phyloP scores from a whole-genome alignment of 208 protist genomes.

The Trypanosoma rangeli region DNA sequence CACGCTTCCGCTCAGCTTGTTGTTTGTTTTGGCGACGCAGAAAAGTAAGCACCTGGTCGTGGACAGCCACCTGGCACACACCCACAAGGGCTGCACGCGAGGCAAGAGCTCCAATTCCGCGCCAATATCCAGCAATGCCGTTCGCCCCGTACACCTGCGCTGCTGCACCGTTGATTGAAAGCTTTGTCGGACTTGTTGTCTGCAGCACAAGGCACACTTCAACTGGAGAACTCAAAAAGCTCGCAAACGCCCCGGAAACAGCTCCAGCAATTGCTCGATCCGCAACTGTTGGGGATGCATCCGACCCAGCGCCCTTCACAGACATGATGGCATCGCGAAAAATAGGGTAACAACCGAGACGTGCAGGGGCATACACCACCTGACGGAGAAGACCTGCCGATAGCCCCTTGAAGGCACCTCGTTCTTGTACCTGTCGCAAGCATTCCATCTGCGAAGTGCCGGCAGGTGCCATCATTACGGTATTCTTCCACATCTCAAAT shows the following conservation, averaged over 20 bases:
- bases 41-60: constrained; percentile 89
- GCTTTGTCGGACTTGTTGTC: constrained; percentile 66
- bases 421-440: constrained; percentile 49
- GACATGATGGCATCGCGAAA: constrained; percentile 82
- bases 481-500: constrained; percentile 94
- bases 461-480: constrained; percentile 73
- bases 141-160: constrained; percentile 39
- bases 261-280: constrained; percentile 82
- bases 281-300: constrained; percentile 50
- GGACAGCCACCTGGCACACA: constrained; percentile 89
- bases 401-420: constrained; percentile 85
- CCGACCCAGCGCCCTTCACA: constrained; percentile 44
- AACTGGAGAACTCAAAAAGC: constrained; percentile 82
- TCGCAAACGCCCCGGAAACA: constrained; percentile 79
- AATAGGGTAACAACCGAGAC: constrained; percentile 89
- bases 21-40: constrained; percentile 52
- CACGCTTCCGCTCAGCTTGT: constrained; percentile 13
- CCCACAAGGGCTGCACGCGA: constrained; percentile 87
- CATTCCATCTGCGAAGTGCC: constrained; percentile 52
- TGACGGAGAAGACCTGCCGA: constrained; percentile 78
- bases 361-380: constrained; percentile 87
- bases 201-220: constrained; percentile 93
- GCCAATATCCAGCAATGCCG: constrained; percentile 82
- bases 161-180: constrained; percentile 51
- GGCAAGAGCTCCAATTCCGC: constrained; percentile 72